Percentiles rank a stretch among this genome's conserved stretches.
phyloP scores from a whole-genome alignment of 176 grass and related monocot species.

The Sorghum bicolor region Sorghum_bicolor_NCBIv3 NC_012879.2:60566501-60567000 shows the following conservation, averaged over 20 bases:
- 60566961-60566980: background rate
- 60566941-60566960: background rate
- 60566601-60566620: background rate
- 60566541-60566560: too few species aligned
- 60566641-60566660: background rate
- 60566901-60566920: background rate
- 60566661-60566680: background rate
- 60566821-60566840: background rate
- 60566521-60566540: too few species aligned
- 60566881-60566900: background rate
- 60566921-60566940: background rate
- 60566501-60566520: too few species aligned
- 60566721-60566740: too few species aligned
- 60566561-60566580: background rate
- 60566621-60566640: background rate
- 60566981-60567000: background rate
- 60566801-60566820: background rate
- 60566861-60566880: background rate
- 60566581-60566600: background rate
- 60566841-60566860: background rate
- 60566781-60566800: background rate
- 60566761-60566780: background rate
- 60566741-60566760: background rate
- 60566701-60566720: background rate
- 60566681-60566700: background rate